Conservation (phyloP, 1,139 yeast genomes). For the Hemisphaericaspora lyxosophila region DNA sequence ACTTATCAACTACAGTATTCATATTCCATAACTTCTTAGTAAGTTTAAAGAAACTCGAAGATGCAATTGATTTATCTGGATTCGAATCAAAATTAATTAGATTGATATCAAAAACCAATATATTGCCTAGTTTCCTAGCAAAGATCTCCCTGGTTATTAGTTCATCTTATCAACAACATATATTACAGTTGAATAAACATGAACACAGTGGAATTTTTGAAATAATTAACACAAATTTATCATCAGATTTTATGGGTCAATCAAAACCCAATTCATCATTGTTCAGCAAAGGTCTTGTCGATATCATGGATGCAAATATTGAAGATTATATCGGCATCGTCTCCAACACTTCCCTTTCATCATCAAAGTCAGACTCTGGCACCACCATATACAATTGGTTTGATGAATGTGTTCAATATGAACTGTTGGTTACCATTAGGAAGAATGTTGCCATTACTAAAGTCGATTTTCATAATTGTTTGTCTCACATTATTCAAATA, state of each 20-base stretch:
- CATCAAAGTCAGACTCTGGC: slow-evolving; percentile 14
- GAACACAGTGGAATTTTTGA: slow-evolving; percentile 7
- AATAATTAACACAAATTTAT: slow-evolving; percentile 4
- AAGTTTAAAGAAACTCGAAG: slow-evolving; percentile 19
- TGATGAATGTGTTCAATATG: slow-evolving; percentile 15
- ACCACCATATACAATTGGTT: slow-evolving; percentile 27
- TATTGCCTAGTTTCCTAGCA: slow-evolving; percentile 5
- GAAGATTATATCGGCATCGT: slow-evolving; percentile 23
- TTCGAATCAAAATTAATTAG: slow-evolving; percentile 7
- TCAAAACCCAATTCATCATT: slow-evolving; percentile 5
- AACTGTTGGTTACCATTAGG: slow-evolving; percentile 9
- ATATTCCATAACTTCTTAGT: slow-evolving; percentile 24
- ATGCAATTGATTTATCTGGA: slow-evolving; percentile 8
- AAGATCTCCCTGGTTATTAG: slow-evolving; percentile 8
- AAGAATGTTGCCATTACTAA: slow-evolving; percentile 9
- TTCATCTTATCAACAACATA: slow-evolving; percentile 7
- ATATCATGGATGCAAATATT: slow-evolving; percentile 27
- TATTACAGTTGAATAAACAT: slow-evolving; percentile 6
- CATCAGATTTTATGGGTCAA: background rate
- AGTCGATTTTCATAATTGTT: slow-evolving; percentile 13
- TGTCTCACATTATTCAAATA: slow-evolving; percentile 10
- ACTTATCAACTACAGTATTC: slow-evolving; percentile 14
- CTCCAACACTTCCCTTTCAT: slow-evolving; percentile 9
- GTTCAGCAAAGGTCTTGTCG: slow-evolving; percentile 23
- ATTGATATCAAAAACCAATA: slow-evolving; percentile 5